A percentile compares a stretch with the other conserved stretches of the same genome.
Conservation (phyloP, 495 filamentous ascomycete species). For the Neurospora sp. region DNA sequence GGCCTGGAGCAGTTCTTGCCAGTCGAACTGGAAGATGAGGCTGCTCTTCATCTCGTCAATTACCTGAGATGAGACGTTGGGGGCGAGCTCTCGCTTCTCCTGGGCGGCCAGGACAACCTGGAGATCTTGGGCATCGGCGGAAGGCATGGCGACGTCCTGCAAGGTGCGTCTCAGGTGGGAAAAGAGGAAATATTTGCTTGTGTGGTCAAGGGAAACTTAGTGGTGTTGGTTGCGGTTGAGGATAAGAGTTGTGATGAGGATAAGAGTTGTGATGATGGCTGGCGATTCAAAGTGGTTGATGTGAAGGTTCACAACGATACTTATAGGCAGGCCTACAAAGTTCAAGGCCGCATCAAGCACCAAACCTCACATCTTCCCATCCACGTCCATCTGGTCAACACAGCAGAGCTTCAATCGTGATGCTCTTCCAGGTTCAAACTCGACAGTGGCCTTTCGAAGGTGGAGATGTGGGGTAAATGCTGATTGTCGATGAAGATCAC, state of each 20-base stretch:
- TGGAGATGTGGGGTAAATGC: neutral
- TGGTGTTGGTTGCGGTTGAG: neutral
- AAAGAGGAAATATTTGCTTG: neutral
- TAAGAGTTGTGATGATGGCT: neutral
- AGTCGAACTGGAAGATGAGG: neutral
- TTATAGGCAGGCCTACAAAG: neutral
- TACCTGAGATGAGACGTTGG: neutral
- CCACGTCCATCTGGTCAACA: neutral
- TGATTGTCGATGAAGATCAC: too few species aligned
- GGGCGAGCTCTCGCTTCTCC: neutral
- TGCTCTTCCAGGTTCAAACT: neutral
- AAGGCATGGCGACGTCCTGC: neutral
- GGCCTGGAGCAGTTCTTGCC: neutral
- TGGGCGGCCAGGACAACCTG: neutral
- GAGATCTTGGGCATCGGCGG: neutral
- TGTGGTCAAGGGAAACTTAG: neutral
- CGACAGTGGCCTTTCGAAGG: neutral
- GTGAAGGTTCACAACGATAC: neutral
- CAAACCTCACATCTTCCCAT: neutral
- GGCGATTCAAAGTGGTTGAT: neutral
- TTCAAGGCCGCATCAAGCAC: neutral
- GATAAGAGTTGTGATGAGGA: neutral
- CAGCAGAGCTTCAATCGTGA: neutral
- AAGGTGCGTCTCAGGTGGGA: neutral
- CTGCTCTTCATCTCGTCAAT: neutral